Base-by-base conservation (phyloP, 2,329 filamentous ascomycete genomes). In the Fusarium haematococcum region DNA sequence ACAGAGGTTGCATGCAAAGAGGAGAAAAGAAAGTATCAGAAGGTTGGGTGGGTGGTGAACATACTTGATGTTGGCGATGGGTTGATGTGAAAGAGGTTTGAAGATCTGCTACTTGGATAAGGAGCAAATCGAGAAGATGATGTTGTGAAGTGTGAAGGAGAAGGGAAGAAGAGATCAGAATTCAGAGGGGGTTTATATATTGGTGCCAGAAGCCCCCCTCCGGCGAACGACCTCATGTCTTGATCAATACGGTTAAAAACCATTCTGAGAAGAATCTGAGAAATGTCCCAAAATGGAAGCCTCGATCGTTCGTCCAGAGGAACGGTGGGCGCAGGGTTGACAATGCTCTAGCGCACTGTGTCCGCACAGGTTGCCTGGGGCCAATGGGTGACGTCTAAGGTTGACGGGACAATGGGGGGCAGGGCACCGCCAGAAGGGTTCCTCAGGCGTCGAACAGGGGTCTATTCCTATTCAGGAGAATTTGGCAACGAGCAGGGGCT, bases 161-260 rank as follows among this genome's bases (percentile, higher is more conserved):
- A 52, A 57, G 20, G 69, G 27, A 50, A 48, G 35, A 50, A 54
- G n/a, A 18, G 5, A 4, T 50, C 14, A 6, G 23, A 20, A 27
- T 50, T 18, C 16, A 20, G 16, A 30, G 25, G 20, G 25, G 25
- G 30, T 27, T 67, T 64, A 74, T 59, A 74, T 59, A 13, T 9
- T 30, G 45, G 62, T 30, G 41, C 32, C 14, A 41, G 18, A 32
- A 39, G 35, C 58, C 25, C 11, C 54, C 43, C 45, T 8, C 11
- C 6, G 18, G n/a, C 27, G 35, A 37, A 20, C 8, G 41, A 18
- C 37, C 20, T 32, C n/a, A 63, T 6, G 16, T 57, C 43, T 52
- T 60, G 61, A 62, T 54, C 32, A n/a, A 71, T 20, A 66, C 52
- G 25, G 45, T 25, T 25, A 48, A 48, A 48, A 48, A 48, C 23